Evolutionary conservation across 495 filamentous ascomycete genomes (phyloP).

Genomic region (Hypomontagnella submonticulosa): DNA sequence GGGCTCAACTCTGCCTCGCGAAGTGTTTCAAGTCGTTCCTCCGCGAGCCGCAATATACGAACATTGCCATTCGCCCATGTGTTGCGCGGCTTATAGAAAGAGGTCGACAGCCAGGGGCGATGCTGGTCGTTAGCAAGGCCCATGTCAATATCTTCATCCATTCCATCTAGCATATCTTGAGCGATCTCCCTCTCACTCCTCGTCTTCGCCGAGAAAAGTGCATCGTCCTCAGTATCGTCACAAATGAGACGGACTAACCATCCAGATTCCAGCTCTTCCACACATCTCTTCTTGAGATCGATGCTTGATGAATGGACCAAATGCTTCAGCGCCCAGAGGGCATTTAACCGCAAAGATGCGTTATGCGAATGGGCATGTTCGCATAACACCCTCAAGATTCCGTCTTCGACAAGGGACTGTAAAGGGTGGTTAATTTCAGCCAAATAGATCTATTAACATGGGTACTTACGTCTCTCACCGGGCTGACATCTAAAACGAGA

Average conservation of each 20-base stretch:
- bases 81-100: slow-evolving; percentile 41
- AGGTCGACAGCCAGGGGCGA: slow-evolving; percentile 43
- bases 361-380: slow-evolving; percentile 84
- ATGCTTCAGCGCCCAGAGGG: slow-evolving; percentile 94
- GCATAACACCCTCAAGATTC: slow-evolving; percentile 81
- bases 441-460: neutral
- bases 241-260: slow-evolving; percentile 84
- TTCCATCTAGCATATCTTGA: slow-evolving; percentile 57
- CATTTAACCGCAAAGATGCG: slow-evolving; percentile 76
- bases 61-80: slow-evolving; percentile 17
- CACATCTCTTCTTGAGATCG: slow-evolving; percentile 75
- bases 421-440: slow-evolving; percentile 32
- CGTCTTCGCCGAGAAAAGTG: slow-evolving; percentile 49
- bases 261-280: slow-evolving; percentile 78
- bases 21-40: slow-evolving; percentile 61
- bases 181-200: slow-evolving; percentile 47
- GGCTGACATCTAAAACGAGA: slow-evolving; percentile 84
- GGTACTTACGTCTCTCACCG: slow-evolving; percentile 81
- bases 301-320: slow-evolving; percentile 74
- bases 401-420: slow-evolving; percentile 77
- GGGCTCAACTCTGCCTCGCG: slow-evolving; percentile 67
- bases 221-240: slow-evolving; percentile 65
- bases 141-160: slow-evolving; percentile 74
- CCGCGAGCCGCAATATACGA: slow-evolving; percentile 57
- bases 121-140: slow-evolving; percentile 49